phyloP scores from a whole-genome alignment of 139 green algal genomes.

The Edaphochlamys debaryana region DNA sequence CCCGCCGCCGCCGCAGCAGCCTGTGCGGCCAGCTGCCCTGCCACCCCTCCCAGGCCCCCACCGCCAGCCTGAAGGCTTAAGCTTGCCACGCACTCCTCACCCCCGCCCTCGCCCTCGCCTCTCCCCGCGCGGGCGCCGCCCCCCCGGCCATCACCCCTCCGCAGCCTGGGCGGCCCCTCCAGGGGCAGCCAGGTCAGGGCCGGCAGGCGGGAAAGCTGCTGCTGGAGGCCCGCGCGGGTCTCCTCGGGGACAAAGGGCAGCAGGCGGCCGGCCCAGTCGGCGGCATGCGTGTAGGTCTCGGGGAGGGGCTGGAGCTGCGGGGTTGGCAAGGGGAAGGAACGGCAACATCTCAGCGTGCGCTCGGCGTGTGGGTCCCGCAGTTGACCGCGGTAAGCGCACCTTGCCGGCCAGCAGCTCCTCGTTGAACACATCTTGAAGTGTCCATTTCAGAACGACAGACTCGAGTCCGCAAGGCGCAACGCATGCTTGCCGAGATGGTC shows the following conservation, averaged over 20 bases:
- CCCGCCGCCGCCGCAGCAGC: background rate
- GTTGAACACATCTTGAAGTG: no score
- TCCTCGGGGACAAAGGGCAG: background rate
- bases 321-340: no score
- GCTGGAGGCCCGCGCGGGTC: background rate
- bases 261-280: background rate
- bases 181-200: background rate
- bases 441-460: no score
- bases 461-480: no score
- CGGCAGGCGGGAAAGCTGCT: background rate
- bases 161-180: background rate
- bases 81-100: background rate
- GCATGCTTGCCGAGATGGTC: no score
- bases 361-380: no score
- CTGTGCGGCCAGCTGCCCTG: background rate
- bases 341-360: no score
- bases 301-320: background rate
- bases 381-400: no score
- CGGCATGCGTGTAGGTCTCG: background rate
- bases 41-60: background rate
- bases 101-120: background rate
- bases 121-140: background rate
- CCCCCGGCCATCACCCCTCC: background rate
- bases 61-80: background rate
- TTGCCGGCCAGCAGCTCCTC: no score